These are phyloP conservation scores for Pseudogymnoascus sp. DNA, from an alignment of 2,329 filamentous ascomycete species.

Conservation along the genomic window DNA sequence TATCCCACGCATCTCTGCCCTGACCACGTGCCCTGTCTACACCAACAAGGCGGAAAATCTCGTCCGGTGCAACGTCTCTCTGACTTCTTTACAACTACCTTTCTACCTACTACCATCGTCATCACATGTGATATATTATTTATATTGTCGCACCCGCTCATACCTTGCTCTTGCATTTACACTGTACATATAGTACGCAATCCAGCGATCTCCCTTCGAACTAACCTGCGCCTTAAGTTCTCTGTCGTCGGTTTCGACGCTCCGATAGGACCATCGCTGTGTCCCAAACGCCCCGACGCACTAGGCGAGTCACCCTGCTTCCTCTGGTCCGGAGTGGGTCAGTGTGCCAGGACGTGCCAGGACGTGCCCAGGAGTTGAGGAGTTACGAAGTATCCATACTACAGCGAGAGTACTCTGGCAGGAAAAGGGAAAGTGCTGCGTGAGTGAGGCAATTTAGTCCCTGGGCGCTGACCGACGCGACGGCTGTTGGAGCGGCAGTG, in stretches of 20 bases:
- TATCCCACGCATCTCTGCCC: neutral
- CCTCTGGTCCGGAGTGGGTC: slow-evolving; percentile 6
- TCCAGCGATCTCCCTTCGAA: neutral
- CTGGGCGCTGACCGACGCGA: too few species aligned
- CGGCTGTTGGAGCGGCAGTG: neutral
- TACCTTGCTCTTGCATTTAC: neutral
- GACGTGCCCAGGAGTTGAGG: neutral
- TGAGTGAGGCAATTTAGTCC: neutral
- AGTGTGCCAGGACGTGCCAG: neutral
- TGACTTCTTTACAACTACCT: neutral
- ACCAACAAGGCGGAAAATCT: neutral
- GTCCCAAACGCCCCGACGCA: neutral
- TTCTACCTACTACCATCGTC: neutral
- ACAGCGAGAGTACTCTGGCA: neutral
- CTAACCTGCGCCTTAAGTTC: neutral
- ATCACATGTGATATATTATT: neutral
- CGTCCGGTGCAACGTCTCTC: slow-evolving; percentile 1
- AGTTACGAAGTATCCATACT: neutral
- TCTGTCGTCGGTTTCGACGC: neutral
- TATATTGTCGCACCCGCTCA: neutral
- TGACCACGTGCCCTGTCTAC: neutral
- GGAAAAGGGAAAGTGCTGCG: neutral
- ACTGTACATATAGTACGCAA: neutral
- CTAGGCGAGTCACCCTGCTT: slow-evolving; percentile 4
- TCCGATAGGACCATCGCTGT: neutral